Evolutionary conservation across 176 grass and related monocot species (phyloP), one percentile per base, ranked within the genome.

Genomic region (Musa acuminata): DNA sequence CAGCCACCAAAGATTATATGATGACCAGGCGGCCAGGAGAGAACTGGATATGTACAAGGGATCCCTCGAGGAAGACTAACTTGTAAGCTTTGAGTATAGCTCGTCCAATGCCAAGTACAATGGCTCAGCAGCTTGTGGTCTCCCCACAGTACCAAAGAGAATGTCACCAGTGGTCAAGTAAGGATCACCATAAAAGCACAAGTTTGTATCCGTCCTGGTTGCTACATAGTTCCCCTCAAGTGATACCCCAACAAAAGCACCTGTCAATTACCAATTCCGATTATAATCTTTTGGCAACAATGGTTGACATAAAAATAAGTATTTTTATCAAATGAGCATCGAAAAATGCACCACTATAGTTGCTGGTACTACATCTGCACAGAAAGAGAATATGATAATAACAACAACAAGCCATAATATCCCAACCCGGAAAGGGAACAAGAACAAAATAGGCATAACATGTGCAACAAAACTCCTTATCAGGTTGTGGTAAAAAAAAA

Each of bases 191-290:
- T 96, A 96, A 65, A 96, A 96, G 25, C 52, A 51, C 35, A 82
- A 66, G 74, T 96, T 92, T 21, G 87, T 59, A 51, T 92, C 92
- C 52, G 78, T 89, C 23, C 92, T 75, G 49, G 89, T 92, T 11
- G 83, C 26, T 66, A 96, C 84, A 16, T 89, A 13, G 73, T 87
- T 96, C 4, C 92, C 89, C 75, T 96, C 89, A 62, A 96, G 80
- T 24, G 92, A 96, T 63, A 92, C 85, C 24, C 92, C 92, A 53
- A 96, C 62, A 72, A 96, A 96, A 72, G 89, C 89, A 73, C 92
- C 92, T 96, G 52, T 29, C 1, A 62, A 63, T 22, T 43, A 10
- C 64, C 11, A 70, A 50, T 50, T 49, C 29, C 8, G 13, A 13
- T 65, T 11, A 26, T 26, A 11, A 65, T 22, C 2, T 65, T 22